Percentiles rank a stretch among this genome's conserved stretches.
phyloP scores from a whole-genome alignment of 1,284 basidiomycete species.

The Cryptococcus floricola region DNA sequence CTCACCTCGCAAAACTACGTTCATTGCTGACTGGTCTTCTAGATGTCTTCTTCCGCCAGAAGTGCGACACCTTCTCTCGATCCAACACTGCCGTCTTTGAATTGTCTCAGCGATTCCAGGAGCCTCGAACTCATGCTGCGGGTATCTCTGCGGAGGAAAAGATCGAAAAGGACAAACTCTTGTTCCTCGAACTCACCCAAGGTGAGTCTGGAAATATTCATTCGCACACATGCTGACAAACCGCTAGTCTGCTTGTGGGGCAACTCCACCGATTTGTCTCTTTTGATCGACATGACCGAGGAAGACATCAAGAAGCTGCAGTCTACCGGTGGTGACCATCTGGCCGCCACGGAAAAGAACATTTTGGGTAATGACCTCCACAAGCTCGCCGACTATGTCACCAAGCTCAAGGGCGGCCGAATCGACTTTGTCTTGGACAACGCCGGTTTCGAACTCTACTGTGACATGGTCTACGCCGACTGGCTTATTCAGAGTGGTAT shows the following conservation, averaged over 20 bases:
- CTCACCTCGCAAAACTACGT: not conserved
- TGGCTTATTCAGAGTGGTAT: constrained; percentile 82
- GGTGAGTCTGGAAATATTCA: constrained; percentile 43
- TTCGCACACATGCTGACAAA: not conserved
- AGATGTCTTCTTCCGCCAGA: constrained; percentile 78
- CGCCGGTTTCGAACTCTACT: constrained; percentile 88
- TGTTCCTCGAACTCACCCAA: constrained; percentile 94
- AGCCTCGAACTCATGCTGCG: constrained; percentile 68
- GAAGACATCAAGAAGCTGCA: constrained; percentile 98
- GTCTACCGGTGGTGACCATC: constrained; percentile 89
- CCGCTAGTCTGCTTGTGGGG: constrained; percentile 82
- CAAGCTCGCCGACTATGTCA: constrained; percentile 76
- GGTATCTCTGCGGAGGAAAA: constrained; percentile 59
- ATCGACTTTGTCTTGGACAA: constrained; percentile 72
- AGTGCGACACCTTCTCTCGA: constrained; percentile 94
- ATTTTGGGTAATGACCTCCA: constrained; percentile 55
- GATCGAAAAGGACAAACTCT: constrained; percentile 72
- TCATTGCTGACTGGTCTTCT: not conserved
- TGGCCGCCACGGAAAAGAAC: constrained; percentile 95
- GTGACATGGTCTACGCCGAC: constrained; percentile 89
- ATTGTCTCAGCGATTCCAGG: constrained; percentile 85
- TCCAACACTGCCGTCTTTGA: constrained; percentile 92
- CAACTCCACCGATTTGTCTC: constrained; percentile 92
- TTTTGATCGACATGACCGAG: constrained; percentile 97
- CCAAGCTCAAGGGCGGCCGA: constrained; percentile 70